These are phyloP conservation scores for Rhizophora apiculata DNA, from an alignment of 345 rosid genomes.

Conservation along the genomic window DNA sequence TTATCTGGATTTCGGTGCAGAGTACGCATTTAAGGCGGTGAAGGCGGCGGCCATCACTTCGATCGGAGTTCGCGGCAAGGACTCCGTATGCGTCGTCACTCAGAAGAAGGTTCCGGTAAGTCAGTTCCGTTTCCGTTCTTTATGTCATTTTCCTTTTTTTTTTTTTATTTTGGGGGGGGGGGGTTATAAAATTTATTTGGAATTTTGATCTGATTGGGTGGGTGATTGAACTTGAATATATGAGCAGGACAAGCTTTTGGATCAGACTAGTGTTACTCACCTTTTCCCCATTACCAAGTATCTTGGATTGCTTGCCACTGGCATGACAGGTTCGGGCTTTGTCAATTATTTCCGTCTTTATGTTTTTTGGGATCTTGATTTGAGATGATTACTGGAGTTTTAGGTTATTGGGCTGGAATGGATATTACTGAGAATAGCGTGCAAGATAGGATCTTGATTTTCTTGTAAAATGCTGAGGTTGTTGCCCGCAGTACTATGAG, in stretches of 20 bases:
- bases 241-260: conserved; percentile 95
- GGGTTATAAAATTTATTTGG: conserved; percentile 6
- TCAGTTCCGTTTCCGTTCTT: conserved; percentile 9
- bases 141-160: neutral
- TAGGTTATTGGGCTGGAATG: neutral
- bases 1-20: conserved; percentile 26
- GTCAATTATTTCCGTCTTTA: too few species aligned
- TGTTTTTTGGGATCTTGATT: neutral
- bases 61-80: conserved; percentile 92
- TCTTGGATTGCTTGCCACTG: conserved; percentile 92
- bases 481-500: too few species aligned
- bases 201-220: neutral
- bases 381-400: neutral
- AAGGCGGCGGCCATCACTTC: conserved; percentile 95
- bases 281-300: conserved; percentile 88
- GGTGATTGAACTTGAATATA: neutral
- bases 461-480: neutral
- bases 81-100: conserved; percentile 91
- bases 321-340: conserved; percentile 69
- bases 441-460: conserved; percentile 6
- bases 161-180: conserved; percentile 7
- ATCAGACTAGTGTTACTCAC: conserved; percentile 88
- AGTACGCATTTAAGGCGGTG: conserved; percentile 97
- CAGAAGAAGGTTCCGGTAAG: conserved; percentile 99
- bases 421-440: neutral